Evolutionary conservation across 352 stramenopile genomes (phyloP), one percentile per base, ranked within the genome.

Genomic region (Globisporangium megalacanthum): DNA sequence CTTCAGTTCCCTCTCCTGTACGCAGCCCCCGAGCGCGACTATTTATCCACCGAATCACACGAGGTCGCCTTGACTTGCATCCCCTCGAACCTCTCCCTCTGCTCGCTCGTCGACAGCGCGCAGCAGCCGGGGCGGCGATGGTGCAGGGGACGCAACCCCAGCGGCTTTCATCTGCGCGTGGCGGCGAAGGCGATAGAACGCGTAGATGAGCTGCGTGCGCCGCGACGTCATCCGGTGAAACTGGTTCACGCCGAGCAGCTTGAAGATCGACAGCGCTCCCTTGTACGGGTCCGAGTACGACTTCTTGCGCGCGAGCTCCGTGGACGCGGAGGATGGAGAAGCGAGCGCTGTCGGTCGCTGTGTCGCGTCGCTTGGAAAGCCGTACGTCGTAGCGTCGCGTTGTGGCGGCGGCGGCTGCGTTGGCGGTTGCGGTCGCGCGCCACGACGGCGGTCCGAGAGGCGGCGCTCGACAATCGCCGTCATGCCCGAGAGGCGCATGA

Each of bases 251-350:
- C 73, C 75, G 14, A 88, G 54, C 35, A 86, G 58, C 49, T 87
- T 87, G 66, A 87, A 88, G 44, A 90, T 76, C 8, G 71, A 88
- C 15, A 90, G 61, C 19, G 76, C 77, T 22, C 81, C 78, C 60
- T 88, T 88, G 70, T 86, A 90, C 54, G 80, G 80, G 45, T 90
- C 80, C n/a, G 80, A 75, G 57, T 90, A 90, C 50, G 63, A 75
- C 25, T 72, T 60, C 8, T 58, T 36, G 2, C 82, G 51, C 19
- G 60, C 57, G 9, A 72, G 31, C 39, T 80, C 70, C 17, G 22
- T 11, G 5, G 45, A n/a, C 45, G 20, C 45, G 6, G 45, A 33
- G 5, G 14, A n/a, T 17, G 41, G 14, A n/a, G 19, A 7, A 15
- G 19, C 41, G 13, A 46, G 45, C 39, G 31, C 39, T 3, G 11